Evolutionary conservation across 2,329 filamentous ascomycete genomes (phyloP).

Genomic region (Alternaria atra): DNA sequence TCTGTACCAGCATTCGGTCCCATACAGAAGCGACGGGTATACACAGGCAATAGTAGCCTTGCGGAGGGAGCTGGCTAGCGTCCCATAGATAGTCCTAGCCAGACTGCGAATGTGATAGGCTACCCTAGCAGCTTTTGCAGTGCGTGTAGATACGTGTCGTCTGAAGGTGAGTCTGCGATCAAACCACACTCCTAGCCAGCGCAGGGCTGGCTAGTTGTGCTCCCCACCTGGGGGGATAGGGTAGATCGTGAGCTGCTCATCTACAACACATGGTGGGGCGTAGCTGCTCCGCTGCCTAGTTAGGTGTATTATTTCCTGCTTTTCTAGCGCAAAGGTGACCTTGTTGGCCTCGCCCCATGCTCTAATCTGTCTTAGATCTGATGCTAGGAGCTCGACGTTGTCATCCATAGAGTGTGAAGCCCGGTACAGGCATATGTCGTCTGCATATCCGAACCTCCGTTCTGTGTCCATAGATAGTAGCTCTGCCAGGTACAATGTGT

Average conservation of each 20-base stretch:
- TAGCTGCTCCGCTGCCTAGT: slow-evolving; percentile 8
- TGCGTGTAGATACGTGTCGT: no score
- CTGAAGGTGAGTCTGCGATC: slow-evolving; percentile 13
- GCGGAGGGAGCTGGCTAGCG: slow-evolving; percentile 4
- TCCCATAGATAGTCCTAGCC: slow-evolving; percentile 2
- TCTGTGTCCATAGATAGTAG: not conserved
- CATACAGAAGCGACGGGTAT: slow-evolving; percentile 8
- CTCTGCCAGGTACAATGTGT: slow-evolving; percentile 13
- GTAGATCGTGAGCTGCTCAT: no score
- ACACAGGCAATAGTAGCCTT: slow-evolving; percentile 16
- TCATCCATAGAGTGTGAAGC: slow-evolving; percentile 5
- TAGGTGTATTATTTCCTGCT: slow-evolving; percentile 19
- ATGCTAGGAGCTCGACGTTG: slow-evolving; percentile 9
- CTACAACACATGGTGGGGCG: no score
- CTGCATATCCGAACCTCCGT: not conserved
- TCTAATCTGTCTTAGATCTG: slow-evolving; percentile 10
- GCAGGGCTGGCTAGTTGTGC: slow-evolving; percentile 6
- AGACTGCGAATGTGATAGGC: slow-evolving; percentile 1
- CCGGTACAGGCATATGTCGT: not conserved
- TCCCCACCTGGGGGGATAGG: no score
- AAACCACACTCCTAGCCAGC: slow-evolving; percentile 17
- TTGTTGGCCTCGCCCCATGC: slow-evolving; percentile 13
- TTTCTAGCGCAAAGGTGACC: slow-evolving; percentile 19
- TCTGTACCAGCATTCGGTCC: no score
- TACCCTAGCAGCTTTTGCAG: not conserved